A percentile compares a stretch with the other conserved stretches of the same genome.
Evolutionary conservation across 768 basidiomycete species (phyloP).

Genomic region (Mycena chlorophos): DNA sequence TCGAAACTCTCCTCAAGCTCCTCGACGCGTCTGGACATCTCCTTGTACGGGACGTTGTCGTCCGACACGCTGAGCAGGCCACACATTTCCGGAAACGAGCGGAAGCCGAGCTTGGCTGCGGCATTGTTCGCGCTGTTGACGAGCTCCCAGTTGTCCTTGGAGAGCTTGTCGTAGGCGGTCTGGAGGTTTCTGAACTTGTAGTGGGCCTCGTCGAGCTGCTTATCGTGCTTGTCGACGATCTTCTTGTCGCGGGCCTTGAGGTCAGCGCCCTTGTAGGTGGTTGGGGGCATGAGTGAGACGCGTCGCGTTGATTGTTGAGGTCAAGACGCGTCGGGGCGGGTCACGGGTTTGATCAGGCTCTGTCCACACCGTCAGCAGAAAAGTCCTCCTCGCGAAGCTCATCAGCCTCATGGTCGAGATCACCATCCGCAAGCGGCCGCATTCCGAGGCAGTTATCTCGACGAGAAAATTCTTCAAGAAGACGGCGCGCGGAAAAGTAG

Average conservation of each 20-base stretch:
- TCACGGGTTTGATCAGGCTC: too few species aligned
- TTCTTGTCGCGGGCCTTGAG: slow-evolving; percentile 40
- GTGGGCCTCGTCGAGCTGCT: slow-evolving; percentile 34
- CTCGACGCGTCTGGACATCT: slow-evolving; percentile 37
- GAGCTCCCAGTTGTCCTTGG: slow-evolving; percentile 41
- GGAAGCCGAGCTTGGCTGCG: slow-evolving; percentile 46
- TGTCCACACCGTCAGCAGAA: too few species aligned
- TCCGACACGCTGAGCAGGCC: slow-evolving; percentile 39
- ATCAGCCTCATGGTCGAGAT: slow-evolving; percentile 50
- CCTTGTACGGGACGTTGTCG: slow-evolving; percentile 34
- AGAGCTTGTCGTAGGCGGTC: slow-evolving; percentile 34
- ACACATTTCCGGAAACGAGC: slow-evolving; percentile 44
- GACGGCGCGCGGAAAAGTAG: slow-evolving; percentile 89
- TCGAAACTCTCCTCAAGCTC: slow-evolving; percentile 31
- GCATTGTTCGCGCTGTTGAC: slow-evolving; percentile 39
- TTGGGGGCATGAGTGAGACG: slow-evolving; percentile 2
- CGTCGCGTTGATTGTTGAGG: not conserved
- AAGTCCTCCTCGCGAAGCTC: too few species aligned
- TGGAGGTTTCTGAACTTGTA: slow-evolving; percentile 35
- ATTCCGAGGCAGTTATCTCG: slow-evolving; percentile 69
- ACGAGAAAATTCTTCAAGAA: slow-evolving; percentile 96
- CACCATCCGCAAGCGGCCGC: slow-evolving; percentile 69
- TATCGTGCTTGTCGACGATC: slow-evolving; percentile 35
- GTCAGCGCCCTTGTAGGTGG: slow-evolving; percentile 31
- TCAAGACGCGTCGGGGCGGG: not conserved